A percentile compares a stretch with the other conserved stretches of the same genome.
Evolutionary conservation across 345 rosid genomes (phyloP).

Genomic region (Eucalyptus curtisii): DNA sequence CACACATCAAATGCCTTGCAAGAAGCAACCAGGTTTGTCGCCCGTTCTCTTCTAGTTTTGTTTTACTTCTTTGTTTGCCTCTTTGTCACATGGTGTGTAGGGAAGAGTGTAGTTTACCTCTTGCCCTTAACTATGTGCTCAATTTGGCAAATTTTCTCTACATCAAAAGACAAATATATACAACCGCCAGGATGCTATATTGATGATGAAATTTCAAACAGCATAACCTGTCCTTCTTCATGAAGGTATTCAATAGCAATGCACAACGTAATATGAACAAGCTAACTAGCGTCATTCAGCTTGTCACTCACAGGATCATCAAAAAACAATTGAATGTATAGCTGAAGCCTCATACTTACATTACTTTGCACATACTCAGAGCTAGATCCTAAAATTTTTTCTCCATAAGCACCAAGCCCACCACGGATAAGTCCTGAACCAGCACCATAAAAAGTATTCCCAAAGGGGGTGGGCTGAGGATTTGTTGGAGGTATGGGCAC

Average conservation of each 20-base stretch:
- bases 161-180: not conserved
- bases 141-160: not conserved
- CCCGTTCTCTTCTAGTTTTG: not conserved
- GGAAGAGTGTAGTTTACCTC: not conserved
- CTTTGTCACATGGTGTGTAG: not conserved
- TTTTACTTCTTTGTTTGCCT: not conserved
- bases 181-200: not conserved
- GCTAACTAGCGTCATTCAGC: not conserved
- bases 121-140: not conserved
- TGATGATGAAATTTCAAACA: not conserved
- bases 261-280: not conserved
- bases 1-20: not conserved
- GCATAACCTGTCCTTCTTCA: not conserved
- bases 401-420: slow-evolving; percentile 95
- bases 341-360: slow-evolving; percentile 34
- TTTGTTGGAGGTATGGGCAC: slow-evolving; percentile 45
- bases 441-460: slow-evolving; percentile 86
- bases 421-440: slow-evolving; percentile 86
- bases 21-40: not conserved
- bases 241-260: not conserved
- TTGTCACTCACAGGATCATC: not conserved
- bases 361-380: slow-evolving; percentile 98
- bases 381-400: slow-evolving; percentile 80
- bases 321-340: not conserved
- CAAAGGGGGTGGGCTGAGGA: slow-evolving; percentile 81